Conservation (phyloP, 169 alveolate species). For the Cryptosporidium canis region DNA sequence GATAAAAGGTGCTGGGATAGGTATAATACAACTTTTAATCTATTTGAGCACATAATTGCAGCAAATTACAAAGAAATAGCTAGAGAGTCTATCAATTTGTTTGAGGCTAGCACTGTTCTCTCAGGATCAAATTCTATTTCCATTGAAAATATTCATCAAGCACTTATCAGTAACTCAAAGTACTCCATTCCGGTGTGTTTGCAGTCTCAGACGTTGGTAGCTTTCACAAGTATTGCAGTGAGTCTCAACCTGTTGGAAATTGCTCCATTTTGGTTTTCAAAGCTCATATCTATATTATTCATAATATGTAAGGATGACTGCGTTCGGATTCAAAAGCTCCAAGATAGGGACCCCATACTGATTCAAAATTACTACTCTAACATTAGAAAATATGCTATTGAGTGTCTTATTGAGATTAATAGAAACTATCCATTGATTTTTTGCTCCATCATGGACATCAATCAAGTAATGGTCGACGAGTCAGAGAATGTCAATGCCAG, state of each 20-base stretch:
- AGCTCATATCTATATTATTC: conserved; percentile 32
- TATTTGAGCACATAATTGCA: conserved; percentile 29
- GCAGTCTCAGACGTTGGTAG: conserved; percentile 42
- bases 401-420: conserved; percentile 49
- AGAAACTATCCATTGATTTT: conserved; percentile 43
- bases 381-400: conserved; percentile 38
- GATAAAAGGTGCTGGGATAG: conserved; percentile 49
- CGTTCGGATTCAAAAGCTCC: not conserved
- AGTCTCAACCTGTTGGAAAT: conserved; percentile 1
- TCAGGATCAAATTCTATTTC: conserved; percentile 32
- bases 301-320: conserved; percentile 7
- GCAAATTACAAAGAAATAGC: conserved; percentile 19
- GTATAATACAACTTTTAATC: conserved; percentile 20
- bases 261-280: conserved; percentile 67
- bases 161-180: not conserved
- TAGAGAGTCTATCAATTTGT: conserved; percentile 21
- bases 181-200: not conserved
- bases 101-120: conserved; percentile 59
- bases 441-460: conserved; percentile 6
- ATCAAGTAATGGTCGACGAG: not conserved
- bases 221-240: conserved; percentile 45
- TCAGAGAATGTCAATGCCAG: not conserved
- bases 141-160: conserved; percentile 14
- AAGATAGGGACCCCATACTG: not conserved
- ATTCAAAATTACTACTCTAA: not conserved